A percentile compares a stretch with the other conserved stretches of the same genome.
Evolutionary conservation across 345 rosid genomes (phyloP).

Genomic region (Theobroma cacao): DNA sequence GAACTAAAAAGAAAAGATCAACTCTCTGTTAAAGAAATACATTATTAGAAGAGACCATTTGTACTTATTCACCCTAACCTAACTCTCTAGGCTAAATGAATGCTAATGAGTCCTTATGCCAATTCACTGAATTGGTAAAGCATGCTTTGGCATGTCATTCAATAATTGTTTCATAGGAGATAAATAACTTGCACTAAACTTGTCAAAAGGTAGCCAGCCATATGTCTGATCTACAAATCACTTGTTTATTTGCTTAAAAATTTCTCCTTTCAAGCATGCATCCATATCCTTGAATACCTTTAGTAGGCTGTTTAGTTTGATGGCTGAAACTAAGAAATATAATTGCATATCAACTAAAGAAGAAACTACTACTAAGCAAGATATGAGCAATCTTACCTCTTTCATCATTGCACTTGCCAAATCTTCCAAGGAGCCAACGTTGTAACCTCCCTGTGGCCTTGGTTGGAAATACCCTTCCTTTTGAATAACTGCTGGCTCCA

Average conservation of each 20-base stretch:
- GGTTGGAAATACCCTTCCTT: conserved; percentile 56
- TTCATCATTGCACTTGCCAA: conserved; percentile 55
- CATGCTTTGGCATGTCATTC: background rate
- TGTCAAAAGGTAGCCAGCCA: background rate
- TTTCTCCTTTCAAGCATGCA: background rate
- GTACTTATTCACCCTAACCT: background rate
- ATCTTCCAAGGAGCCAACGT: conserved; percentile 69
- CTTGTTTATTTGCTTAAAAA: background rate
- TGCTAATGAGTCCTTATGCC: background rate
- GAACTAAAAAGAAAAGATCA: background rate
- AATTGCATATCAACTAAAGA: background rate
- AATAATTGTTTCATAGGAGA: background rate
- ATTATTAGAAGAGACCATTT: background rate
- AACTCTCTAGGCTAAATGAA: background rate
- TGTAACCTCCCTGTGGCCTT: conserved; percentile 46
- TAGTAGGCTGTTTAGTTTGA: background rate
- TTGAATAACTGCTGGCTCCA: conserved; percentile 33
- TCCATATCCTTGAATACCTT: background rate
- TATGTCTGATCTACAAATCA: background rate
- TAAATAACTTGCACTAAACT: background rate
- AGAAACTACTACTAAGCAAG: conserved; percentile 8
- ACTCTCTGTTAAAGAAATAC: background rate
- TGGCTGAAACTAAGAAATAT: background rate
- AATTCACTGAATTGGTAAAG: background rate
- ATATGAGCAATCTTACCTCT: conserved; percentile 36